Conservation (phyloP, 2,329 filamentous ascomycete species). For the Dryadomyces quercivorus region DNA sequence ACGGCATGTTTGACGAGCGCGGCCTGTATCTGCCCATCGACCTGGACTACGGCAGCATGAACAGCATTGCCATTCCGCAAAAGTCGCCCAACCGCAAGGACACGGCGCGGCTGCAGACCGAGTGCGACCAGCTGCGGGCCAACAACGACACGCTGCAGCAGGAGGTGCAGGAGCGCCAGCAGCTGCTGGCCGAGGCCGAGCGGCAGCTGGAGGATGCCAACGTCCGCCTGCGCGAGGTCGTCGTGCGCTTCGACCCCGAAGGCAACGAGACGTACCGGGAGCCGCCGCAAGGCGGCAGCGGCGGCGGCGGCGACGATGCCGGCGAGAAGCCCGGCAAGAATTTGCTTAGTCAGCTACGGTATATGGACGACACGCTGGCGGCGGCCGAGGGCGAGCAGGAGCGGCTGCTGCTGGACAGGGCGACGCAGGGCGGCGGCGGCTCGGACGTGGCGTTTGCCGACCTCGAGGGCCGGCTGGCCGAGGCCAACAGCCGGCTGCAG, state of each 20-base stretch:
- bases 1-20: slow-evolving; percentile 63
- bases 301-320: slow-evolving; percentile 19
- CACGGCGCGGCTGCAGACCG: slow-evolving; percentile 17
- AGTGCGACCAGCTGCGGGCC: slow-evolving; percentile 19
- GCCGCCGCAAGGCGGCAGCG: slow-evolving; percentile 26
- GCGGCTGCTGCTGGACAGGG: slow-evolving; percentile 5
- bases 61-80: slow-evolving; percentile 42
- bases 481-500: slow-evolving; percentile 53
- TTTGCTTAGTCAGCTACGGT: slow-evolving; percentile 50
- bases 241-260: slow-evolving; percentile 50
- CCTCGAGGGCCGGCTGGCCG: slow-evolving; percentile 42
- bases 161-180: slow-evolving; percentile 28
- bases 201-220: slow-evolving; percentile 57
- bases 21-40: slow-evolving; percentile 62
- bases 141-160: slow-evolving; percentile 21
- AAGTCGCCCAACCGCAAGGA: slow-evolving; percentile 46
- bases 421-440: slow-evolving; percentile 15
- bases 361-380: slow-evolving; percentile 54
- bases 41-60: slow-evolving; percentile 31
- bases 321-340: slow-evolving; percentile 31
- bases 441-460: slow-evolving; percentile 21
- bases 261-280: slow-evolving; percentile 33
- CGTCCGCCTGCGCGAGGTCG: slow-evolving; percentile 50
- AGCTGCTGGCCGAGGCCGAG: slow-evolving; percentile 49
- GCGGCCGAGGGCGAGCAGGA: slow-evolving; percentile 47